phyloP scores from a whole-genome alignment of 192 early-diverging fungal species.

The Rhizoclosmatium globosum region DNA sequence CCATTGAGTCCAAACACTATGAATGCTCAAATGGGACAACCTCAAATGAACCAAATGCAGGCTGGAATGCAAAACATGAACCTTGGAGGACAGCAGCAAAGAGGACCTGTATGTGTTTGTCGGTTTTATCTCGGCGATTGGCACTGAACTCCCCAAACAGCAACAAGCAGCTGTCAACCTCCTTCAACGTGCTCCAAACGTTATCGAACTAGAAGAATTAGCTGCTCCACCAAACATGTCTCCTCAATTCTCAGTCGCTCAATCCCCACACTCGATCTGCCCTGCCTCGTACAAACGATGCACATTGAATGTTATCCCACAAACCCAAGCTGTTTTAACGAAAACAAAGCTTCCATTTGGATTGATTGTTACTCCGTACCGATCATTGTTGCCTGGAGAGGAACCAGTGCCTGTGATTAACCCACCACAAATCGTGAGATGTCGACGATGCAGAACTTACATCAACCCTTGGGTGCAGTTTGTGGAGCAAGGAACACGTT shows the following conservation, averaged over 20 bases:
- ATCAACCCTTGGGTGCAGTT: conserved; percentile 97
- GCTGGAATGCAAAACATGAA: conserved; percentile 37
- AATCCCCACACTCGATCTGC: conserved; percentile 67
- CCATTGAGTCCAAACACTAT: neutral
- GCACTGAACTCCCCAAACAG: neutral
- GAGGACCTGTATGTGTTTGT: neutral
- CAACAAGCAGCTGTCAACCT: conserved; percentile 28
- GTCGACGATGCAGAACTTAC: conserved; percentile 93
- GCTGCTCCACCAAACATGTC: conserved; percentile 13
- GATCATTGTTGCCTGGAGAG: conserved; percentile 75
- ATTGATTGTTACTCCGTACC: conserved; percentile 89
- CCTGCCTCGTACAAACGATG: conserved; percentile 84
- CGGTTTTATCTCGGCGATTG: neutral
- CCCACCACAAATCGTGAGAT: conserved; percentile 91
- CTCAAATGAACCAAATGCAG: conserved; percentile 19
- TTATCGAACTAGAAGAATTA: conserved; percentile 22
- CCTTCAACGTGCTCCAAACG: conserved; percentile 20
- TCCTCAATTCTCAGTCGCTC: conserved; percentile 49
- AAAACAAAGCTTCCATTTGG: conserved; percentile 93
- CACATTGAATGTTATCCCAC: conserved; percentile 90
- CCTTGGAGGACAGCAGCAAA: conserved; percentile 8
- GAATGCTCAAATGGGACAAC: neutral
- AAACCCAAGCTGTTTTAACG: conserved; percentile 78
- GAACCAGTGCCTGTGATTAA: conserved; percentile 85
- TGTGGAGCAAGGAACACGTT: conserved; percentile 93